A percentile compares a stretch with the other conserved stretches of the same genome.
phyloP scores from a whole-genome alignment of 1,284 basidiomycete genomes.

The Ustilago loliicola region DNA sequence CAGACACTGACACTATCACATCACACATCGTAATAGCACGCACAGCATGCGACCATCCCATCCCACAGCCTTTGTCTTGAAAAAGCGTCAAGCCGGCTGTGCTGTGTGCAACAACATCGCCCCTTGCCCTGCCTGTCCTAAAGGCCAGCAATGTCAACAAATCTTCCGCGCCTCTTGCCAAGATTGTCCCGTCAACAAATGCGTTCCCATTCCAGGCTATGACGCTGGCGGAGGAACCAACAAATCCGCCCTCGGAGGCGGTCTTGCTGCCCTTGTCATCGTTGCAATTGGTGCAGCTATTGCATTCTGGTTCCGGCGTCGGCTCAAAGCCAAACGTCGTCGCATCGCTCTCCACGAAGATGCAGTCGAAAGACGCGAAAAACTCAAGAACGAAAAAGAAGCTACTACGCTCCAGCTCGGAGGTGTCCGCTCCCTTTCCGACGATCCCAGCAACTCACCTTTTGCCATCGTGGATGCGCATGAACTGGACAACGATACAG shows the following conservation, averaged over 20 bases:
- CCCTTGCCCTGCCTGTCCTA: constrained; percentile 40
- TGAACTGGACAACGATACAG: constrained; percentile 45
- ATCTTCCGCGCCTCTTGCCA: constrained; percentile 52
- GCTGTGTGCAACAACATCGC: constrained; percentile 53
- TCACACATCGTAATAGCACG: background rate
- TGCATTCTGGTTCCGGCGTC: constrained; percentile 44
- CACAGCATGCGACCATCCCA: constrained; percentile 27
- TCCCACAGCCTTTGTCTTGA: constrained; percentile 34
- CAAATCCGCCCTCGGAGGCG: constrained; percentile 50
- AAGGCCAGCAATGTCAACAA: constrained; percentile 52
- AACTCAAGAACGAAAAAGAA: constrained; percentile 43
- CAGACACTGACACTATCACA: background rate
- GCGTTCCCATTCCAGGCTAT: constrained; percentile 37
- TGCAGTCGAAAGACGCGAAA: constrained; percentile 41
- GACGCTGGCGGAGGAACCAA: constrained; percentile 7
- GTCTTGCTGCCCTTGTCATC: constrained; percentile 44
- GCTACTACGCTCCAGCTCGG: constrained; percentile 44
- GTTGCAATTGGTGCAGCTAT: constrained; percentile 25
- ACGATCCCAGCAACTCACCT: constrained; percentile 15
- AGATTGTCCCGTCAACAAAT: constrained; percentile 54
- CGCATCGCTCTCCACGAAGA: constrained; percentile 40
- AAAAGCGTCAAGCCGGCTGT: constrained; percentile 42
- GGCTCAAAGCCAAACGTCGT: constrained; percentile 29
- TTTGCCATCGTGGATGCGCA: constrained; percentile 36
- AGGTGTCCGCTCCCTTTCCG: background rate